A percentile compares a stretch with the other conserved stretches of the same genome.
phyloP scores from a whole-genome alignment of 306 rosid species.

The Dryas octopetala region DNA sequence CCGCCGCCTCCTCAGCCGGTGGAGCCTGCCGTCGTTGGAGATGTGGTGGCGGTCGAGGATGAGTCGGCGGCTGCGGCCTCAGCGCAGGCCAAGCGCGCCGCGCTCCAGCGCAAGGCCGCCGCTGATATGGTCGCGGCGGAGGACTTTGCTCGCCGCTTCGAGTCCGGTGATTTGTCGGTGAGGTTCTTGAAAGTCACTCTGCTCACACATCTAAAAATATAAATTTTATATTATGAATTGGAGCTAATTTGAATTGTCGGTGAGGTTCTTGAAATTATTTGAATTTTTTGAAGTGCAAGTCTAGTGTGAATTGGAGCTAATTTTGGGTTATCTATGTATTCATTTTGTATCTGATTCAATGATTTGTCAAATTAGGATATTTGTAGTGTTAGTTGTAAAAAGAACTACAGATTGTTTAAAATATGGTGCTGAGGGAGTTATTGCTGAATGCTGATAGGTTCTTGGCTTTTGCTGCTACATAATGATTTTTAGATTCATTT shows the following conservation, averaged over 20 bases:
- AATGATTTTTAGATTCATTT: not conserved
- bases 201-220: not conserved
- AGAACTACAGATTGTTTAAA: not conserved
- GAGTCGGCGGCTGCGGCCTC: constrained; percentile 57
- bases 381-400: not conserved
- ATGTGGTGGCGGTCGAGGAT: constrained; percentile 36
- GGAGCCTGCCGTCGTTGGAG: constrained; percentile 3
- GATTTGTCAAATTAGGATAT: not conserved
- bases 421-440: too few species aligned
- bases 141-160: constrained; percentile 84
- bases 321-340: not conserved
- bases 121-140: constrained; percentile 97
- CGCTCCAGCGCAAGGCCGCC: constrained; percentile 82
- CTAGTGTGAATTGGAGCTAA: constrained; percentile 2
- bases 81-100: constrained; percentile 77
- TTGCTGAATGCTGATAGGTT: not conserved
- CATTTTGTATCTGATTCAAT: not conserved
- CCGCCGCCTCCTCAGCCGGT: constrained; percentile 44
- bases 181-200: constrained; percentile 16
- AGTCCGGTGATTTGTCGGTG: constrained; percentile 68
- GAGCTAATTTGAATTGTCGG: constrained; percentile 38
- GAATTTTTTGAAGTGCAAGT: not conserved
- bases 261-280: constrained; percentile 27
- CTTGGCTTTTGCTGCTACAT: not conserved
- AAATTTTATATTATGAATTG: not conserved